A percentile compares a stretch with the other conserved stretches of the same genome.
phyloP scores from a whole-genome alignment of 495 filamentous ascomycete species.

The Diplogelasinospora grovesii region DNA sequence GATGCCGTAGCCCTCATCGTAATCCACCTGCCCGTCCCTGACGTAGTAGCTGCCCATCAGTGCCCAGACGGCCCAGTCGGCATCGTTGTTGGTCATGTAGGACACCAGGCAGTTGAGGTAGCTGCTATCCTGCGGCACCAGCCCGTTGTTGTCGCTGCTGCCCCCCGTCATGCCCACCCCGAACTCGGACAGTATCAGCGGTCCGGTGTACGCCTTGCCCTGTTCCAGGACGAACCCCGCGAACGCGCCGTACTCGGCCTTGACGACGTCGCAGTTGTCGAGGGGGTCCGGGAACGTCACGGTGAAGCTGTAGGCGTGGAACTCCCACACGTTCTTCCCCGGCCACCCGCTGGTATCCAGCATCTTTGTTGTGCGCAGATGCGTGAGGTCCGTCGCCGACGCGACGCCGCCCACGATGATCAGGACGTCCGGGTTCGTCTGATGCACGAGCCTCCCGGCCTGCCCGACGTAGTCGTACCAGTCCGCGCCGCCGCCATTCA shows the following conservation, averaged over 20 bases:
- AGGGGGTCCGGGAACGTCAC: conserved; percentile 33
- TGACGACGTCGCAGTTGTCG: conserved; percentile 31
- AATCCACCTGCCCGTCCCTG: conserved; percentile 32
- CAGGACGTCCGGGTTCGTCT: conserved; percentile 35
- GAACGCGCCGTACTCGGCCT: conserved; percentile 34
- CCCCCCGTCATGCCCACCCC: conserved; percentile 41
- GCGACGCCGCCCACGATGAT: conserved; percentile 42
- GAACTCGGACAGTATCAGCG: conserved; percentile 45
- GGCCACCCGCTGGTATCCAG: conserved; percentile 36
- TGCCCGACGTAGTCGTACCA: conserved; percentile 41
- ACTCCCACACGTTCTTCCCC: conserved; percentile 46
- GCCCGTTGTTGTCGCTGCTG: conserved; percentile 20
- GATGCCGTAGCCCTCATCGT: conserved; percentile 41
- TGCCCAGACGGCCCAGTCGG: conserved; percentile 46
- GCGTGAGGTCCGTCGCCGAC: conserved; percentile 37
- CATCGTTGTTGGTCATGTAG: conserved; percentile 41
- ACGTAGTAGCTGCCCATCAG: conserved; percentile 46
- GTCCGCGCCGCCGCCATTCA: conserved; percentile 31
- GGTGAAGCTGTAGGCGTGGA: conserved; percentile 46
- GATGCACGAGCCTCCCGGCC: conserved; percentile 36
- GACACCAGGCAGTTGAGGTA: conserved; percentile 37
- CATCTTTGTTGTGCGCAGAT: conserved; percentile 25
- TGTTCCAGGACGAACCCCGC: conserved; percentile 41
- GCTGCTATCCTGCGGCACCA: conserved; percentile 26
- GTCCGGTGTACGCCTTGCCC: conserved; percentile 34